Conservation (phyloP, 164 flowering plant species). For the Liriodendron chinense region DNA sequence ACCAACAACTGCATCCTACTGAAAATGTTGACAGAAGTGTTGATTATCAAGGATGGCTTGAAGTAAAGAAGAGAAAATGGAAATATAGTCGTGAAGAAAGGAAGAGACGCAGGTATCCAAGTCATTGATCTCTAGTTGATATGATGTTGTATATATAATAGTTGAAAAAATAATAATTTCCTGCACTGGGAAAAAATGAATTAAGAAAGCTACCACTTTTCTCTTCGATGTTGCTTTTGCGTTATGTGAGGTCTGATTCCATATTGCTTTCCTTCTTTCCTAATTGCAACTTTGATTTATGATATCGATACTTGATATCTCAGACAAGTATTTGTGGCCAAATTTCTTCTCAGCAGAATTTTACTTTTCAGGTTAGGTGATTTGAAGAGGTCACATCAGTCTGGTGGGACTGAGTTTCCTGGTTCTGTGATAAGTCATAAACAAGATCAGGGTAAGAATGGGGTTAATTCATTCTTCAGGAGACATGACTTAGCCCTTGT, state of each 20-base stretch:
- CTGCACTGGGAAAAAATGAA: not conserved
- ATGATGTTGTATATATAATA: not conserved
- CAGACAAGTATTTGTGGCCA: not conserved
- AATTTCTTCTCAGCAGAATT: constrained; percentile 2
- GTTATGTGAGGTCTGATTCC: not conserved
- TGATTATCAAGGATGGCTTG: constrained; percentile 97
- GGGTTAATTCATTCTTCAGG: constrained; percentile 75
- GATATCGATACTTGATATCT: not conserved
- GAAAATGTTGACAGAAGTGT: constrained; percentile 61
- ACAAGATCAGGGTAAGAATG: constrained; percentile 38
- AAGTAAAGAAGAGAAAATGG: constrained; percentile 86
- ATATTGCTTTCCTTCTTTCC: not conserved
- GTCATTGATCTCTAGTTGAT: not conserved
- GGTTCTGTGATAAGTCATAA: constrained; percentile 26
- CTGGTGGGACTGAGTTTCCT: constrained; percentile 25
- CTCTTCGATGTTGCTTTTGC: not conserved
- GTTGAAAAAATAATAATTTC: not conserved
- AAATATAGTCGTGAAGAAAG: constrained; percentile 63
- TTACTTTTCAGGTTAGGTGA: constrained; percentile 49
- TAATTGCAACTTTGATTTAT: not conserved
- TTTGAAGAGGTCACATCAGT: constrained; percentile 25
- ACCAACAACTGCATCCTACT: constrained; percentile 14
- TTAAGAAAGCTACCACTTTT: not conserved
- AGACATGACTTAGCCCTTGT: constrained; percentile 63
- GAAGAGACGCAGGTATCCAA: constrained; percentile 71